These are phyloP conservation scores for Rhododendron griersonianum DNA, from an alignment of 148 eudicot genomes.

Conservation along the genomic window DNA sequence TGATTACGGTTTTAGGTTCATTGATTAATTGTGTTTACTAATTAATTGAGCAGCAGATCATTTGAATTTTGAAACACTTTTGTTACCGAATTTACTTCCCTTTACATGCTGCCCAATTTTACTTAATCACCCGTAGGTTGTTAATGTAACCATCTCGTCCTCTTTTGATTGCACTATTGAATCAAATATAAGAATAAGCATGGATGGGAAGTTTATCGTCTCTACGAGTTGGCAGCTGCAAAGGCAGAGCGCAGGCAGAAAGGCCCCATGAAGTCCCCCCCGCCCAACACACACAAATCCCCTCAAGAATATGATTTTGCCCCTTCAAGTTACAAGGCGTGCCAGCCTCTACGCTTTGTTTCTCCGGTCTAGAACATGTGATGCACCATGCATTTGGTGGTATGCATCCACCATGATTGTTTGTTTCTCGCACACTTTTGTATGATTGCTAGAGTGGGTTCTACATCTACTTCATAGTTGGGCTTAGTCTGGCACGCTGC, in stretches of 20 bases:
- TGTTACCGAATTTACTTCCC: not conserved
- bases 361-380: not conserved
- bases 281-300: not conserved
- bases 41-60: not conserved
- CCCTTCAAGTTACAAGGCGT: not conserved
- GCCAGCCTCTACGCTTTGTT: not conserved
- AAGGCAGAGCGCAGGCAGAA: not conserved
- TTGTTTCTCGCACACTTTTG: not conserved
- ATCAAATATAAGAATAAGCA: not conserved
- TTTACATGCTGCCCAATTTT: not conserved
- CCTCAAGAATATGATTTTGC: not conserved
- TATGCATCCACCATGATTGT: constrained; percentile 1
- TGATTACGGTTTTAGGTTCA: not conserved
- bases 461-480: not conserved
- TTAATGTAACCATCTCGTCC: not conserved
- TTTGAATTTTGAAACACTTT: not conserved
- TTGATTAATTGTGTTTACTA: not conserved
- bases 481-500: not conserved
- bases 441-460: not conserved
- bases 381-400: not conserved
- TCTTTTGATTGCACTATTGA: not conserved
- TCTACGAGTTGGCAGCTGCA: not conserved
- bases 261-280: not conserved
- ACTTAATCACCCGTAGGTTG: not conserved
- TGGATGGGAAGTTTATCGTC: not conserved